A percentile compares a stretch with the other conserved stretches of the same genome.
Evolutionary conservation across 495 filamentous ascomycete genomes (phyloP).

Genomic region (Geoglossum glabrum): DNA sequence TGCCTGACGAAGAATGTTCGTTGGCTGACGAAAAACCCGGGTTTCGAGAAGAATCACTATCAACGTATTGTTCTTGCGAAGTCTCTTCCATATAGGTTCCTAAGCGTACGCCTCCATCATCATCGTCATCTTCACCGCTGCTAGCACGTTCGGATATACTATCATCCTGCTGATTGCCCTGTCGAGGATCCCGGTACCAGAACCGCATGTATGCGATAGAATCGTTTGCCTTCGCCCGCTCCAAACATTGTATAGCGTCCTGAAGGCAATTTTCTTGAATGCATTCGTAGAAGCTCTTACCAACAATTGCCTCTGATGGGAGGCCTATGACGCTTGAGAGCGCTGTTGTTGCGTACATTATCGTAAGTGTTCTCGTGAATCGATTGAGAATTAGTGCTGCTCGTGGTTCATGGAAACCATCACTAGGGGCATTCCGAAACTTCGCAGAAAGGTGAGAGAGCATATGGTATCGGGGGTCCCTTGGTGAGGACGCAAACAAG

Average conservation of each 20-base stretch:
- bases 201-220: constrained; percentile 90
- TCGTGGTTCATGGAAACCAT: constrained; percentile 49
- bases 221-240: constrained; percentile 79
- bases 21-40: background rate
- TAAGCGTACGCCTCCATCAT: constrained; percentile 20
- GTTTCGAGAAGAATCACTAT: background rate
- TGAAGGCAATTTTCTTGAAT: constrained; percentile 56
- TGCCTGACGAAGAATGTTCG: constrained; percentile 9
- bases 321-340: constrained; percentile 54
- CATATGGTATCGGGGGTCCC: constrained; percentile 83
- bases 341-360: constrained; percentile 73
- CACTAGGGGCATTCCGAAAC: constrained; percentile 40
- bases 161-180: constrained; percentile 22
- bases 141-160: constrained; percentile 19
- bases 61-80: background rate
- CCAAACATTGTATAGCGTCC: constrained; percentile 57
- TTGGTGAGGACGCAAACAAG: constrained; percentile 61
- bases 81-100: constrained; percentile 11
- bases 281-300: constrained; percentile 63
- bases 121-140: constrained; percentile 17
- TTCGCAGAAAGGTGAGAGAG: constrained; percentile 66
- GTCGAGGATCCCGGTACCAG: constrained; percentile 56
- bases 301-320: constrained; percentile 38
- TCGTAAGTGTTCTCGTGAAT: constrained; percentile 61
- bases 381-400: constrained; percentile 75